Evolutionary conservation across 805 yeast genomes (phyloP).

Genomic region (Candida verbasci): DNA sequence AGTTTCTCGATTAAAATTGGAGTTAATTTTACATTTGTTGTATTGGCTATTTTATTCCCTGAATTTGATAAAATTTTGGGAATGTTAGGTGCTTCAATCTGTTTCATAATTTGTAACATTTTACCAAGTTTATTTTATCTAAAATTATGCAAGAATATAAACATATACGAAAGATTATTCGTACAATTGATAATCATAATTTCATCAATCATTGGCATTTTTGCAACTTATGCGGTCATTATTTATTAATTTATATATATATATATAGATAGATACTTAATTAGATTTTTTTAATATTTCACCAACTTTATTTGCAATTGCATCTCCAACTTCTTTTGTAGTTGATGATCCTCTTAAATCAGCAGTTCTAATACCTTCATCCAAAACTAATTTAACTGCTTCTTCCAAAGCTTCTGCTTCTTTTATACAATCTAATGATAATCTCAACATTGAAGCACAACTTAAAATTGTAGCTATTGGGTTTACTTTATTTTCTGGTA

Average conservation of each 20-base stretch:
- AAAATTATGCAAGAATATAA: conserved; percentile 46
- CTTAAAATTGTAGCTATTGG: conserved; percentile 95
- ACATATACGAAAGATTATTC: conserved; percentile 30
- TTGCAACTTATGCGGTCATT: conserved; percentile 54
- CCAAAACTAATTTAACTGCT: conserved; percentile 82
- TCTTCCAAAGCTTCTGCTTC: conserved; percentile 87
- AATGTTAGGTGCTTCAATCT: conserved; percentile 73
- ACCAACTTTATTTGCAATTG: conserved; percentile 71
- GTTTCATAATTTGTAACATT: conserved; percentile 75
- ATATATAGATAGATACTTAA: background rate
- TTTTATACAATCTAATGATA: conserved; percentile 74
- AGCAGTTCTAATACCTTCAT: conserved; percentile 82
- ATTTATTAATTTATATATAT: conserved; percentile 1
- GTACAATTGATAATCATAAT: conserved; percentile 42
- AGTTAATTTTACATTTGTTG: conserved; percentile 56
- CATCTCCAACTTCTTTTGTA: conserved; percentile 92
- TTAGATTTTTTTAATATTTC: conserved; percentile 34
- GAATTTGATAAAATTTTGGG: conserved; percentile 81
- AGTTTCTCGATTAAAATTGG: conserved; percentile 24
- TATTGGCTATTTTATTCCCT: conserved; percentile 62
- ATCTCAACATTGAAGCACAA: conserved; percentile 94
- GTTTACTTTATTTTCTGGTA: conserved; percentile 81
- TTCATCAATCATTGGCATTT: conserved; percentile 45
- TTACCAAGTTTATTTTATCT: conserved; percentile 74
- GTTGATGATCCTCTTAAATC: conserved; percentile 83